Base-by-base conservation (phyloP, 768 basidiomycete genomes). In the Leccinum rimulosum region DNA sequence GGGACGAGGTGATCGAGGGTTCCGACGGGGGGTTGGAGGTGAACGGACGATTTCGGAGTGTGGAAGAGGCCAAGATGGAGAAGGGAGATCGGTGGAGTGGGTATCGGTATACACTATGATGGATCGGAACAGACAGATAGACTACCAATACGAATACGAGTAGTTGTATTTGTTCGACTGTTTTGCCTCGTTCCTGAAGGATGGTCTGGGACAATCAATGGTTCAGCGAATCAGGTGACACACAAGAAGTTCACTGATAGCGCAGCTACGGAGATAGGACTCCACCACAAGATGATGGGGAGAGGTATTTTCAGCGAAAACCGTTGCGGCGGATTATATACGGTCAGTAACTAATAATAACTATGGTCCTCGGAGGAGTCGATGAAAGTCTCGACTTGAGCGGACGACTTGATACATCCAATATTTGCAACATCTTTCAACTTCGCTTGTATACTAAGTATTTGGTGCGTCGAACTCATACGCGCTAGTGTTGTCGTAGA, bases 21-120 rank as follows among this genome's bases (percentile, higher is more conserved):
- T 61, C 67, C 55, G 71, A 74, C 6, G 65, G 71, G 35, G 56
- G 75, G 59, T 49, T 75, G 50, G 78, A 78, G 62, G 79, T 74
- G 70, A 88, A 88, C 55, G 86, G 86, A 15, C 75, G 77, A 45
- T 88, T 78, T 65, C 78, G 71, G 9, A 85, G 79, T 27, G 74
- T 87, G 9, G 84, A 76, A 22, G 87, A 88, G 2, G 88, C 87
- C 47, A 87, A 84, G 74, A 70, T 76, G 56, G 85, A 84, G 64
- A 89, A 87, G 73, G 88, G 88, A 2, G 88, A 91, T 70, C 72
- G 74, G 48, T 89, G 87, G 88, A 88, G 86, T 65, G 88, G 89
- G 27, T 91, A 90, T 69, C 76, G 84, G 64, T 91, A 91, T 70
- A 83, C 75, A 14, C 68, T 84, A 48, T 88, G 69, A 80, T 50